Percentiles rank a stretch among this genome's conserved stretches.
phyloP scores from a whole-genome alignment of 768 basidiomycete genomes.

The Lactarius pseudohatsudake region DNA sequence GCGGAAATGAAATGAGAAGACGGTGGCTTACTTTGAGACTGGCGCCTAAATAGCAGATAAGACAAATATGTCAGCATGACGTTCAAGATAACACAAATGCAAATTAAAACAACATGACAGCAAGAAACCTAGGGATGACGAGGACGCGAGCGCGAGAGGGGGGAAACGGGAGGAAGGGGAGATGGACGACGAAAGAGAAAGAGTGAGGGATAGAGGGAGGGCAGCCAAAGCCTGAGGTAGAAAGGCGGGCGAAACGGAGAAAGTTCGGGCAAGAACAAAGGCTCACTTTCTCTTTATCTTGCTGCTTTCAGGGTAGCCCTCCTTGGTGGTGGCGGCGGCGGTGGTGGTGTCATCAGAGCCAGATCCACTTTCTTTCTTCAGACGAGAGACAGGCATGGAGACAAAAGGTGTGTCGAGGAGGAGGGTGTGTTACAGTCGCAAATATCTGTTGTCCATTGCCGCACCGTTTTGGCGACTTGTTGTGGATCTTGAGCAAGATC shows the following conservation, averaged over 20 bases:
- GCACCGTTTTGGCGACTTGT: conserved; percentile 21
- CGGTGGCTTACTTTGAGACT: conserved; percentile 71
- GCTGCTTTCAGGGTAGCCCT: conserved; percentile 61
- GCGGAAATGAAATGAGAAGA: conserved; percentile 28
- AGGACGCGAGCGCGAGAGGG: background rate
- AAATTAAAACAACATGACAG: conserved; percentile 41
- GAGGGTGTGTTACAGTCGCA: conserved; percentile 32
- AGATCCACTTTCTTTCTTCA: conserved; percentile 64
- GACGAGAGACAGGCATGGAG: conserved; percentile 63
- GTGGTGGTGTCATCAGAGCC: conserved; percentile 53
- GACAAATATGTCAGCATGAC: conserved; percentile 39
- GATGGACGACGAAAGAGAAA: conserved; percentile 21
- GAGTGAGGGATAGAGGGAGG: conserved; percentile 30
- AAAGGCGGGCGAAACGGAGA: conserved; percentile 51
- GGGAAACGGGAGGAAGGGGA: conserved; percentile 29
- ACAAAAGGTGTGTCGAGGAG: conserved; percentile 29
- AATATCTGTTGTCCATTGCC: conserved; percentile 33
- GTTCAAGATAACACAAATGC: conserved; percentile 30
- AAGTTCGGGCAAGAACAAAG: conserved; percentile 48
- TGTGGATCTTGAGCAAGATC: conserved; percentile 28
- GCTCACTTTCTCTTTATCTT: conserved; percentile 82
- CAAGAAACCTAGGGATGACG: background rate
- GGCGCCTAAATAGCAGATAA: conserved; percentile 56
- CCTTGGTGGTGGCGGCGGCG: conserved; percentile 45
- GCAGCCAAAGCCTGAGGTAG: conserved; percentile 41